phyloP scores from a whole-genome alignment of 2,329 filamentous ascomycete genomes.

The Penicillium italicum region DNA sequence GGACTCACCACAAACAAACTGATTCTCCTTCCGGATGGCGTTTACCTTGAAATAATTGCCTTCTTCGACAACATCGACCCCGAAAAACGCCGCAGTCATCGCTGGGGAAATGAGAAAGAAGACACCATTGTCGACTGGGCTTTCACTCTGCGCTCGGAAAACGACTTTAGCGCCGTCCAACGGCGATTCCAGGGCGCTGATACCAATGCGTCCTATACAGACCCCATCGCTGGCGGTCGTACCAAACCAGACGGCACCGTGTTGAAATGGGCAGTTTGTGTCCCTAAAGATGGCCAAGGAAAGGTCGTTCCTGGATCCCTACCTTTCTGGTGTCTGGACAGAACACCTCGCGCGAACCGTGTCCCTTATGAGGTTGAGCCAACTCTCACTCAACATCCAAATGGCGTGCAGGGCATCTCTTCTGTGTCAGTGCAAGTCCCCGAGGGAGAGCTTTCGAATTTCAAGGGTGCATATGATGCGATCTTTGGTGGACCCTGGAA shows the following conservation, averaged over 20 bases:
- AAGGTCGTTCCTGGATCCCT: constrained; percentile 1
- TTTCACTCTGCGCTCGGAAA: constrained; percentile 15
- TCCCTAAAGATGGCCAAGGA: not conserved
- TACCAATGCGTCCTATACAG: constrained; percentile 2
- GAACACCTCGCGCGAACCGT: constrained; percentile 9
- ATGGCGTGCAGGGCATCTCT: constrained; percentile 8
- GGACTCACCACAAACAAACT: constrained; percentile 21
- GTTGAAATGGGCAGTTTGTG: constrained; percentile 11
- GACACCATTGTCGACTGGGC: constrained; percentile 20
- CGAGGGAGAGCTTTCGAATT: not conserved
- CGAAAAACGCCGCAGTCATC: constrained; percentile 14
- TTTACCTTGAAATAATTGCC: constrained; percentile 19
- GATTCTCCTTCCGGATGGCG: constrained; percentile 16
- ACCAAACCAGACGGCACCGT: constrained; percentile 12
- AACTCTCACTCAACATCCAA: constrained; percentile 8
- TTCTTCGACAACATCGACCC: constrained; percentile 20
- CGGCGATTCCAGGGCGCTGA: not conserved
- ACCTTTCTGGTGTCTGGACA: constrained; percentile 16
- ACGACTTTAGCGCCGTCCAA: constrained; percentile 11
- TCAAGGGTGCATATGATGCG: constrained; percentile 5
- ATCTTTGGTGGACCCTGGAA: constrained; percentile 3
- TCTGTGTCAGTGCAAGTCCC: constrained; percentile 5
- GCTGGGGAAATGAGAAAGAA: constrained; percentile 19
- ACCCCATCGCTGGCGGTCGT: constrained; percentile 9
- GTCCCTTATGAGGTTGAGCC: constrained; percentile 11